phyloP scores from a whole-genome alignment of 768 basidiomycete species.

The Rhodocollybia butyracea region DNA sequence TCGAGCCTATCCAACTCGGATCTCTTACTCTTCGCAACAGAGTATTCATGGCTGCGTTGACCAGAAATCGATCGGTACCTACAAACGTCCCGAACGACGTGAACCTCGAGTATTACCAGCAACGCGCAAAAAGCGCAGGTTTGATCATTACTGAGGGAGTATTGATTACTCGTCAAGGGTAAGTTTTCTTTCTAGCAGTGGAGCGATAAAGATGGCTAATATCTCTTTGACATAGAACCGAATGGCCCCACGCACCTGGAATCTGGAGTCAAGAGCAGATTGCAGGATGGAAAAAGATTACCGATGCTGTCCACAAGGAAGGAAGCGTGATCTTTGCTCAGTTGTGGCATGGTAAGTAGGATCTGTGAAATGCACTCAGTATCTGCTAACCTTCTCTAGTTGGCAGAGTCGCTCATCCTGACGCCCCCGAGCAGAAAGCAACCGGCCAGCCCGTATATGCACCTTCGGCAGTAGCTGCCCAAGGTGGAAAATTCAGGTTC shows the following conservation, averaged over 20 bases:
- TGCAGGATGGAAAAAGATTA: slow-evolving; percentile 34
- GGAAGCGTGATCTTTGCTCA: slow-evolving; percentile 28
- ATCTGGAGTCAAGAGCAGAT: slow-evolving; percentile 36
- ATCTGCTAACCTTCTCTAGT: slow-evolving; percentile 10
- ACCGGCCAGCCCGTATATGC: slow-evolving; percentile 23
- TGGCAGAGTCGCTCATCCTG: slow-evolving; percentile 21
- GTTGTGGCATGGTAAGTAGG: slow-evolving; percentile 22
- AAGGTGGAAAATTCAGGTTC: slow-evolving; percentile 24
- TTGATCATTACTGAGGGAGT: slow-evolving; percentile 38
- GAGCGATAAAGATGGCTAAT: neutral
- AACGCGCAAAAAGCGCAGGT: slow-evolving; percentile 34
- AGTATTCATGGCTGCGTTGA: slow-evolving; percentile 37
- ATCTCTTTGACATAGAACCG: slow-evolving; percentile 21
- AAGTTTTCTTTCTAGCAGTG: neutral
- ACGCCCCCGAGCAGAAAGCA: slow-evolving; percentile 22
- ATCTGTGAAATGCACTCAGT: neutral
- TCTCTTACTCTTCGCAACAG: slow-evolving; percentile 32
- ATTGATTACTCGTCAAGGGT: slow-evolving; percentile 41
- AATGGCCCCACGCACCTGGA: slow-evolving; percentile 35
- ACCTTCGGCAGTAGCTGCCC: slow-evolving; percentile 21
- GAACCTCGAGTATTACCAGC: slow-evolving; percentile 37
- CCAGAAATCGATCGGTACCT: slow-evolving; percentile 33
- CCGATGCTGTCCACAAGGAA: slow-evolving; percentile 35
- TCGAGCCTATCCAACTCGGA: slow-evolving; percentile 33
- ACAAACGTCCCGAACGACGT: slow-evolving; percentile 33